Conservation (phyloP, 495 filamentous ascomycete genomes). For the Immersiella caudata region DNA sequence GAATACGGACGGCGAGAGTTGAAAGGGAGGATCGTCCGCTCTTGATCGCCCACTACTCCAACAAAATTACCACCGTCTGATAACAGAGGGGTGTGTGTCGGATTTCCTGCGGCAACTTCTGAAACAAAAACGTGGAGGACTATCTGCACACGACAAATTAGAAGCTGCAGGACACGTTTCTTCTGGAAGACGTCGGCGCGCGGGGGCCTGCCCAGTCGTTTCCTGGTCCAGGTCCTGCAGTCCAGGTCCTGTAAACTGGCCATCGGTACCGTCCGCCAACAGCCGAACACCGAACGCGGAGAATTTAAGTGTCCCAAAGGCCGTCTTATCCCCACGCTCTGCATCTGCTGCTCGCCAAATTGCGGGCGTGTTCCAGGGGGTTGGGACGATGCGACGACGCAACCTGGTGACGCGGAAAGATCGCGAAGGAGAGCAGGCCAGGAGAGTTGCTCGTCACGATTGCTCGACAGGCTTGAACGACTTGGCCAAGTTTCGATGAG, state of each 20-base stretch:
- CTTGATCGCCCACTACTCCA: not conserved
- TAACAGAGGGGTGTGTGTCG: constrained; percentile 7
- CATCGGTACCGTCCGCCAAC: constrained; percentile 9
- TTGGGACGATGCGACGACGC: constrained; percentile 19
- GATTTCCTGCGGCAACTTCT: constrained; percentile 18
- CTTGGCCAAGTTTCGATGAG: not conserved
- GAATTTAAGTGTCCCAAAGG: constrained; percentile 11
- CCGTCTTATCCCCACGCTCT: not conserved
- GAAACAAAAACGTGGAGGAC: constrained; percentile 16
- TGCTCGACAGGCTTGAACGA: not conserved
- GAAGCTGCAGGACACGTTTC: constrained; percentile 10
- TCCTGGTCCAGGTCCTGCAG: not conserved
- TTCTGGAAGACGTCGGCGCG: constrained; percentile 19
- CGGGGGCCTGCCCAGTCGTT: constrained; percentile 2
- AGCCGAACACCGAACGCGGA: constrained; percentile 5
- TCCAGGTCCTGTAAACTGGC: not conserved
- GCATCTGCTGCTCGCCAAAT: constrained; percentile 10
- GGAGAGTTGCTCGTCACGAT: not conserved
- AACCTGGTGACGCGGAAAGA: constrained; percentile 12
- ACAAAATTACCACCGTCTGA: not conserved
- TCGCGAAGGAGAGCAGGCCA: not conserved
- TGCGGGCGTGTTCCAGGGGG: constrained; percentile 10
- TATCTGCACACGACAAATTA: constrained; percentile 11
- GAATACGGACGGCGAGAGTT: not conserved
- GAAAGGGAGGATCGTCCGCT: not conserved